Evolutionary conservation across 805 yeast species (phyloP).

Genomic region (Henningerozyma blattae): DNA sequence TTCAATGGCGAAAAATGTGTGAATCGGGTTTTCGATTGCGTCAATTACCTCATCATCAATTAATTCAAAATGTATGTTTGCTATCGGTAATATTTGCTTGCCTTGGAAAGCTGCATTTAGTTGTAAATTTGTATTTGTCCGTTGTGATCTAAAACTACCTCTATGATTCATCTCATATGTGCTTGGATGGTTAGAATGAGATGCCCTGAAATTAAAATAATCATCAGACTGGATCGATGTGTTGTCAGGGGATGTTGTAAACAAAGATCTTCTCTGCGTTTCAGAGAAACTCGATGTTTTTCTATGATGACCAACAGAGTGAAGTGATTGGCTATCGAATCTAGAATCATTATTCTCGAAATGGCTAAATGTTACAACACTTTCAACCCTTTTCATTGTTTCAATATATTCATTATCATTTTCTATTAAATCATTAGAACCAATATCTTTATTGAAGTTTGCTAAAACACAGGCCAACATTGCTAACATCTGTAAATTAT

Average conservation of each 20-base stretch:
- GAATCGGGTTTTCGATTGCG: constrained; percentile 7
- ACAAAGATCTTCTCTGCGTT: neutral
- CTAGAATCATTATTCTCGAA: constrained; percentile 4
- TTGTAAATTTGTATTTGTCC: neutral
- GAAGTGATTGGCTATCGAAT: constrained; percentile 10
- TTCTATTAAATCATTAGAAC: too few relatives aligned
- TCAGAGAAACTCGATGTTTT: constrained; percentile 3
- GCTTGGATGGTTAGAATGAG: too few relatives aligned
- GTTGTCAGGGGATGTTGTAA: constrained; percentile 2
- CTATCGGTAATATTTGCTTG: constrained; percentile 1
- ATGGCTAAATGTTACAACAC: constrained; percentile 11
- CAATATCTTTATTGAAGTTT: constrained; percentile 7
- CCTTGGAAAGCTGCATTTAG: neutral
- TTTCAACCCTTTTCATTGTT: constrained; percentile 8
- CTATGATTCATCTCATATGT: neutral
- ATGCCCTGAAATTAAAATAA: constrained; percentile 9
- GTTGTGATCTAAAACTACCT: neutral
- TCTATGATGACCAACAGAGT: constrained; percentile 6
- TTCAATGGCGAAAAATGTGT: constrained; percentile 14
- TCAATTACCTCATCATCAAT: constrained; percentile 19
- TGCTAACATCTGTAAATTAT: constrained; percentile 81
- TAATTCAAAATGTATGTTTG: constrained; percentile 17
- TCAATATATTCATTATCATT: neutral
- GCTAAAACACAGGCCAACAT: constrained; percentile 68
- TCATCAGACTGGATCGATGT: constrained; percentile 18